Evolutionary conservation across 2,329 filamentous ascomycete species (phyloP).

Genomic region (Monosporascus sp.): DNA sequence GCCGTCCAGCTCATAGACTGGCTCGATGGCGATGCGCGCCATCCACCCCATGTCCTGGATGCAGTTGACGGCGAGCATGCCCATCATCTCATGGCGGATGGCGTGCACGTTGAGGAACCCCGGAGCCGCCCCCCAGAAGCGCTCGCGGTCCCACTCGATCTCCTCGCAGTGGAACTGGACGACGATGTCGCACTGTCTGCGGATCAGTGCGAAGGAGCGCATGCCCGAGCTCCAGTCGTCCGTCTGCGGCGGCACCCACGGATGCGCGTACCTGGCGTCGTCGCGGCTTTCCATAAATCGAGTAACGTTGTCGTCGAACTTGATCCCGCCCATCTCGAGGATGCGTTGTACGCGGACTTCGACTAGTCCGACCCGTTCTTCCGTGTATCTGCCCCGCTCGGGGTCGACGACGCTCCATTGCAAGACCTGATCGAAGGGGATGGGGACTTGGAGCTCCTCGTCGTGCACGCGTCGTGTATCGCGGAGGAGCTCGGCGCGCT

Average conservation of each 20-base stretch:
- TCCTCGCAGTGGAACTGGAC: constrained; percentile 5
- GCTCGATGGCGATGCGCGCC: constrained; percentile 9
- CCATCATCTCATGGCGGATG: constrained; percentile 11
- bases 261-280: background rate
- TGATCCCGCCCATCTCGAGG: constrained; percentile 3
- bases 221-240: constrained; percentile 11
- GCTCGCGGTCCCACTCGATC: background rate
- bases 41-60: constrained; percentile 9
- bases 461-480: background rate
- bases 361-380: too few relatives aligned
- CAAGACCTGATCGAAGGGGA: constrained; percentile 1
- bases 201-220: constrained; percentile 10
- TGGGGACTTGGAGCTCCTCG: background rate
- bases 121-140: constrained; percentile 1
- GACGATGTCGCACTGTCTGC: constrained; percentile 7
- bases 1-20: background rate
- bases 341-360: background rate
- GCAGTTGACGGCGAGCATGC: constrained; percentile 6
- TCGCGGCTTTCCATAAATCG: background rate
- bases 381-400: constrained; percentile 2
- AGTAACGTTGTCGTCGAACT: background rate
- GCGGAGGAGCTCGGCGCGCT: background rate
- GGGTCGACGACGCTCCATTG: constrained; percentile 10
- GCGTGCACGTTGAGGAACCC: constrained; percentile 11
- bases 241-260: constrained; percentile 9